Conservation (phyloP, 805 yeast species). For the Candida piceae region DNA sequence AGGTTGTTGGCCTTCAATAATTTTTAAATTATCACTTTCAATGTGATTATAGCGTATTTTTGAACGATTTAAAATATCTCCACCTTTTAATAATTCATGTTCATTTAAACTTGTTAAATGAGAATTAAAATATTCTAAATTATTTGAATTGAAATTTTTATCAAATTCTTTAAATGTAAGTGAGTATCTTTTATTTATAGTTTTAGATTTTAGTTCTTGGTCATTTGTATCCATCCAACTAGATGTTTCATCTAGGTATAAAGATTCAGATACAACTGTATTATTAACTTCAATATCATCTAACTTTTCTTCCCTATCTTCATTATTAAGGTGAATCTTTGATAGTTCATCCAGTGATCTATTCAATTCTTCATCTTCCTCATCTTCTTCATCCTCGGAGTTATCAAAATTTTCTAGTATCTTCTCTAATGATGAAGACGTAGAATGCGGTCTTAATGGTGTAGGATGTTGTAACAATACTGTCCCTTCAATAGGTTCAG, state of each 20-base stretch:
- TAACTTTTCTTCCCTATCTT: neutral
- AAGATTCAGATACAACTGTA: conserved; percentile 20
- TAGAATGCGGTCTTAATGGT: conserved; percentile 20
- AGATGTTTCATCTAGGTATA: conserved; percentile 37
- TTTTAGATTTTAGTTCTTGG: conserved; percentile 1
- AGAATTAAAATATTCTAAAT: too few relatives aligned
- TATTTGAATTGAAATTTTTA: too few relatives aligned
- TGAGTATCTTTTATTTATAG: conserved; percentile 20
- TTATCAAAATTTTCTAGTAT: conserved; percentile 21
- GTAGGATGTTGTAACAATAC: conserved; percentile 17
- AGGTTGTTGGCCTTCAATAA: neutral
- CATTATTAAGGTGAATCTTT: neutral
- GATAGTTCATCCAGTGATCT: conserved; percentile 2
- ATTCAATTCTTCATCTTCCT: conserved; percentile 3
- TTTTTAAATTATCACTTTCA: neutral
- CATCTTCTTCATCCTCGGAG: conserved; percentile 2
- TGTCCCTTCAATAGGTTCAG: neutral
- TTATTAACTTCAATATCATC: conserved; percentile 3
- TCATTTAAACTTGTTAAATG: neutral
- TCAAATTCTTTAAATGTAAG: conserved; percentile 24
- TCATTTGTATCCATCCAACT: conserved; percentile 51
- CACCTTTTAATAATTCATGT: too few relatives aligned
- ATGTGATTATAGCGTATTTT: too few relatives aligned
- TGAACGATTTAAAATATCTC: too few relatives aligned
- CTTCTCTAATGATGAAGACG: conserved; percentile 24